Percentiles rank a stretch among this genome's conserved stretches.
phyloP scores from a whole-genome alignment of 1,284 basidiomycete genomes.

The Trametes polyzona region DNA sequence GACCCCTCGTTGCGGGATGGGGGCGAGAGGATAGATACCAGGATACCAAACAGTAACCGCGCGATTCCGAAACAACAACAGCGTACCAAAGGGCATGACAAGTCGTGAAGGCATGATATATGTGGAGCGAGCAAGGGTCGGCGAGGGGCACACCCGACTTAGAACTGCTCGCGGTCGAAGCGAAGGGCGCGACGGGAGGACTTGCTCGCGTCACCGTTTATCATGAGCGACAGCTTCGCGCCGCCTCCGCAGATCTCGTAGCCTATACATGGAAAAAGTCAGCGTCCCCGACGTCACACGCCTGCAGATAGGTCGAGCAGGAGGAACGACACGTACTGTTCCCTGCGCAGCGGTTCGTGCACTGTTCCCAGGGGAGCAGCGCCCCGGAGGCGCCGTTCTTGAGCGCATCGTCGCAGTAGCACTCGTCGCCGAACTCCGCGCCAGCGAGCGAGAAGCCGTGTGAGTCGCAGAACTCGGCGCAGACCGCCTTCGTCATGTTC shows the following conservation, averaged over 20 bases:
- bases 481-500: conserved; percentile 21
- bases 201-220: conserved; percentile 3
- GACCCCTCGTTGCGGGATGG: no score
- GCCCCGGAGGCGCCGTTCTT: conserved; percentile 12
- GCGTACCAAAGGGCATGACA: no score
- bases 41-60: no score
- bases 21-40: no score
- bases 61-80: no score
- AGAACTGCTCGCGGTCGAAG: background rate
- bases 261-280: background rate
- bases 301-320: background rate
- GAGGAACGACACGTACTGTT: conserved; percentile 10
- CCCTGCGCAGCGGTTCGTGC: conserved; percentile 17
- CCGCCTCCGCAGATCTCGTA: conserved; percentile 29
- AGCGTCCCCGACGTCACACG: background rate
- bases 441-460: conserved; percentile 30
- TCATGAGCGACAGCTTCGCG: conserved; percentile 24
- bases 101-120: no score
- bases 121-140: no score
- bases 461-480: conserved; percentile 19
- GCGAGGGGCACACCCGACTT: background rate
- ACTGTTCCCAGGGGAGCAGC: conserved; percentile 15
- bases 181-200: background rate
- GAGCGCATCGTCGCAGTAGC: conserved; percentile 30
- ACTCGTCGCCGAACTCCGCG: conserved; percentile 32